Conservation (phyloP, 371 early-diverging fungal genomes). For the Syncephalastrum monosporum region DNA sequence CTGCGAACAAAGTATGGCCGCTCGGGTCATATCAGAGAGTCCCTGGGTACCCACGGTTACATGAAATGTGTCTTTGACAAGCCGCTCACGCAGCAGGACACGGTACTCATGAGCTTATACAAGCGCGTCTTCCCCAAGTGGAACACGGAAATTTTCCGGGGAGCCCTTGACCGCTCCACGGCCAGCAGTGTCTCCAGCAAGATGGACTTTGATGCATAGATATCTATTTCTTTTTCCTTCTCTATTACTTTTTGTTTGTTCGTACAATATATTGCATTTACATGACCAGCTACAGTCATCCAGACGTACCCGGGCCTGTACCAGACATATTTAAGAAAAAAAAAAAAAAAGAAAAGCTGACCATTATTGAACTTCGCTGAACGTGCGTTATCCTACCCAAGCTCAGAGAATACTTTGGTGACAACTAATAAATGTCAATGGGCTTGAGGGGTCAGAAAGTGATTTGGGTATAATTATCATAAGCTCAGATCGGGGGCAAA, state of each 20-base stretch:
- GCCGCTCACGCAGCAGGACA: slow-evolving; percentile 90
- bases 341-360: no score
- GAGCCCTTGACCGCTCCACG: slow-evolving; percentile 27
- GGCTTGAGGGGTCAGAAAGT: no score
- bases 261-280: slow-evolving; percentile 1
- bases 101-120: slow-evolving; percentile 91
- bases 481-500: no score
- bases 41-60: slow-evolving; percentile 96
- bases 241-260: slow-evolving; percentile 2
- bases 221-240: slow-evolving; percentile 2
- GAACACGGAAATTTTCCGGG: slow-evolving; percentile 57
- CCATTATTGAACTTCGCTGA: no score
- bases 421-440: no score
- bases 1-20: slow-evolving; percentile 88
- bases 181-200: not conserved
- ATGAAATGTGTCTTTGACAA: slow-evolving; percentile 95
- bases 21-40: slow-evolving; percentile 89
- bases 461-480: no score
- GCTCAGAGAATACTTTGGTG: no score
- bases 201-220: not conserved
- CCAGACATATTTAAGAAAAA: no score
- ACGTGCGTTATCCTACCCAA: no score
- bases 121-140: slow-evolving; percentile 96
- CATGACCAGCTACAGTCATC: no score
- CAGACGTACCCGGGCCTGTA: no score